Percentiles rank a stretch among this genome's conserved stretches.
Conservation (phyloP, 495 filamentous ascomycete genomes). For the Lasiosphaeria ovina region DNA sequence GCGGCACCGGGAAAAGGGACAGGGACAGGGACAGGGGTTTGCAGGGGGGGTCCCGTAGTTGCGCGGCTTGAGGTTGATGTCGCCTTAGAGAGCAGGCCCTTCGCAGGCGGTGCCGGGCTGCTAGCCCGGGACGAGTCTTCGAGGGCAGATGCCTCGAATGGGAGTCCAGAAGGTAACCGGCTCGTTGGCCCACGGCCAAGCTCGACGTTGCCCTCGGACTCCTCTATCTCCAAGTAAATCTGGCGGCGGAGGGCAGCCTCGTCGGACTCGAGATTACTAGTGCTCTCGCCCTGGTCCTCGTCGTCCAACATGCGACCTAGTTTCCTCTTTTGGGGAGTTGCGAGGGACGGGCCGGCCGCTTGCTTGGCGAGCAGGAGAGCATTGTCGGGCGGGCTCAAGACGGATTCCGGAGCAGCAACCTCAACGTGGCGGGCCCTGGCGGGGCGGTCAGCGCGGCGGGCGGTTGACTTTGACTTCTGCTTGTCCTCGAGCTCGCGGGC, state of each 20-base stretch:
- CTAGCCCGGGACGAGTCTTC: constrained; percentile 8
- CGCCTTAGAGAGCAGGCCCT: background rate
- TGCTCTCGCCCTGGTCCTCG: constrained; percentile 8
- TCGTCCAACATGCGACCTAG: constrained; percentile 7
- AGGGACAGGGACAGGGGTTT: too few relatives aligned
- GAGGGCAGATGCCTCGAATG: background rate
- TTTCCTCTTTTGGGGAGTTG: constrained; percentile 33
- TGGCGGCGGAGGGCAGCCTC: constrained; percentile 6
- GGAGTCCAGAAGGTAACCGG: background rate
- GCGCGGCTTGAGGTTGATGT: background rate
- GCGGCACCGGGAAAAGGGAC: too few relatives aligned
- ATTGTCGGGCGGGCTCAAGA: constrained; percentile 6
- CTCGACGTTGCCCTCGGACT: background rate
- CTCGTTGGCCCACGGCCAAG: constrained; percentile 9
- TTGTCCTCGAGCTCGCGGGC: constrained; percentile 7
- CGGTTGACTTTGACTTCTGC: constrained; percentile 11
- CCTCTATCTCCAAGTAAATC: background rate
- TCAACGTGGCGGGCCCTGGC: constrained; percentile 10
- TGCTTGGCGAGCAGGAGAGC: constrained; percentile 21
- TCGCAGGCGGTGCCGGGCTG: constrained; percentile 2
- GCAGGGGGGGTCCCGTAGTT: too few relatives aligned
- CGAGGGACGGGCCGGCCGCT: constrained; percentile 30
- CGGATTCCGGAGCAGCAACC: background rate
- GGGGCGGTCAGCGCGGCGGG: constrained; percentile 10
- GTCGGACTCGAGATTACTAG: constrained; percentile 23